Evolutionary conservation across 1,139 yeast genomes (phyloP), one percentile per base, ranked within the genome.

Genomic region (Neolecta irregularis): DNA sequence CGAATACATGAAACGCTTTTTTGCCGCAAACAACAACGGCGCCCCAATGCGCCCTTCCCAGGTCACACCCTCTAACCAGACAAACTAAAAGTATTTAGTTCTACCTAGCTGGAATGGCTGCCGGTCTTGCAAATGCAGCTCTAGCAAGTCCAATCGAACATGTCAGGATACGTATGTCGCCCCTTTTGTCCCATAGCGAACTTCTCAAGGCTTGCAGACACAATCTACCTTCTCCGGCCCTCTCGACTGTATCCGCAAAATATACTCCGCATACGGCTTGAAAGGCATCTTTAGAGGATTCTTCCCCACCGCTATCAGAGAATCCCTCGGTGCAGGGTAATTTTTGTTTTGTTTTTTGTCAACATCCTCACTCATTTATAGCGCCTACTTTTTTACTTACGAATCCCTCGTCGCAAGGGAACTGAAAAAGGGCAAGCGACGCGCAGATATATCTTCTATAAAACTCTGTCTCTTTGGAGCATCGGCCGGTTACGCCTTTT

Each of bases 1-100:
- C 52, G 96, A 88, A 54, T 79, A 67, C 49, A 81, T 85, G 94
- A 88, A 88, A 58, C 66, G 96, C 48, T 56, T 64, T 44, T 78
- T 74, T 50, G 60, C 56, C 36, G 43, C 46, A n/a, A 62, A 58
- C 40, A 57, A 62, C 36, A 53, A 52, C 33, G 52, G 61, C 17
- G 19, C 26, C 11, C 13, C 37, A 22, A 19, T 76, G 49, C n/a
- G n/a, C n/a, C n/a, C n/a, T n/a, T n/a, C 67, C 79, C 24, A 71
- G 69, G 50, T 58, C 88, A 43, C 77, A 70, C 49, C 47, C 76
- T 12, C 48, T n/a, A n/a, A n/a, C n/a, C n/a, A n/a, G n/a, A n/a
- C n/a, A n/a, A n/a, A n/a, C n/a, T n/a, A 33, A 45, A 5, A 59
- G 31, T 54, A 67, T 70, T 2, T 80, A 76, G 44, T 71, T 74